Base-by-base conservation (phyloP, 75 land plant species). In the Cunninghamia lanceolata region DNA sequence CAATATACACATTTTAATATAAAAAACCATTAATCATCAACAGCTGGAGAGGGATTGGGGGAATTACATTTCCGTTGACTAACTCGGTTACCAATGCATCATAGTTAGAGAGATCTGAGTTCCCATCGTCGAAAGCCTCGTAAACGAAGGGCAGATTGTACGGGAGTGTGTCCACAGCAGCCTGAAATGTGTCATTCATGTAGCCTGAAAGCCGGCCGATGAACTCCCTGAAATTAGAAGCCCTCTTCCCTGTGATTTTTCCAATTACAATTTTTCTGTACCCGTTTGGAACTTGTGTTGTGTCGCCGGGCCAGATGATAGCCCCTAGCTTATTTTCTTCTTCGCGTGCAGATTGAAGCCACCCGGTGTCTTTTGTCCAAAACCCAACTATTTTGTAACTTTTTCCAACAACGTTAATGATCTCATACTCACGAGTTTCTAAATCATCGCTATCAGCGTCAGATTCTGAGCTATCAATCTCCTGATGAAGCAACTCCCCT, bases 251-350 rank as follows among this genome's bases (percentile, higher is more conserved):
- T 1, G 0, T 30, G 83, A 45, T 19, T 34, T 38, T 45, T 0
- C 50, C 83, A 10, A 47, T 79, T 30, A 77, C 79, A 34, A 87
- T 63, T 36, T 30, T n/a, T 50, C 54, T 78, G 82, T 87, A 79
- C 1, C 89, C 89, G 2, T 25, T 77, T 1, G 89, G 89, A n/a
- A 14, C 28, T 30, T 63, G 14, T 28, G 11, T 6, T 2, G 15
- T 53, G 30, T 54, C 50, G 2, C 89, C 89, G 3, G 89, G 89
- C 89, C 89, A 88, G 13, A 85, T 78, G 73, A 88, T 83, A 40
- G 85, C 3, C 39, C 76, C 34, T 3, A 45, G 17, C 25, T 21
- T 45, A 39, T 81, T 5, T 81, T 8, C 10, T 81, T 81, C 32
- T 3, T 39, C 1, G 17, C 34, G 28, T 4, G 43, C 11, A 42